Evolutionary conservation across 1,284 basidiomycete genomes (phyloP), one percentile per base, ranked within the genome.

Genomic region (Grifola frondosa): DNA sequence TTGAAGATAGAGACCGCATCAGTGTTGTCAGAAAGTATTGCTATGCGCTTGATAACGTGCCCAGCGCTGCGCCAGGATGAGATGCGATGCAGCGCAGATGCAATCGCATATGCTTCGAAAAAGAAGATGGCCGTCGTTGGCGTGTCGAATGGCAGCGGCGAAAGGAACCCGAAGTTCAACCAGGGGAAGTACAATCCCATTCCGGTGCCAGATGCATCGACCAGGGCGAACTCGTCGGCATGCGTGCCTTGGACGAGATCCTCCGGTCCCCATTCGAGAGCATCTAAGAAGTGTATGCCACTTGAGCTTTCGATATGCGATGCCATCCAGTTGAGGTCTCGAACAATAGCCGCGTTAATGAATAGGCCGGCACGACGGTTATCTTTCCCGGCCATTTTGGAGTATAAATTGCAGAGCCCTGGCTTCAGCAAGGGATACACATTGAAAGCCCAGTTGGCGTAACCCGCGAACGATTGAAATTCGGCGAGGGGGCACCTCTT

Each of bases 361-460:
- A 39, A 62, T 1, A 74, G 40, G 0, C 40, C 26, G 0, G 56
- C 57, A 9, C 44, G 12, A 0, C 44, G 40, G 0, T 42, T 9
- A 0, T 21, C 13, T 31, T 69, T 66, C 0, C 64, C 66, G 0
- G 31, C 10, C 0, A 64, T 64, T 43, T 75, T 75, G 0, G 40
- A 23, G 41, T 75, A 74, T 0, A 69, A 4, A 0, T 50, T 47
- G 6, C 33, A 53, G 35, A 72, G 49, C 0, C 51, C 59, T 0
- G 67, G 69, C 0, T 58, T 54, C 0, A 69, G 44, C 0, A 65
- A 39, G 0, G 71, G 69, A 28, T 51, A 68, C 0, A 67, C 61
- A 39, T 70, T 74, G 1, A 75, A 52, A 0, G 55, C 55, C 70
- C 71, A 75, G 34, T 71, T 74, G 5, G 65, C 42, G 55, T 63